A percentile compares a stretch with the other conserved stretches of the same genome.
Evolutionary conservation across 495 filamentous ascomycete genomes (phyloP).

Genomic region (Trichoderma asperelloides): DNA sequence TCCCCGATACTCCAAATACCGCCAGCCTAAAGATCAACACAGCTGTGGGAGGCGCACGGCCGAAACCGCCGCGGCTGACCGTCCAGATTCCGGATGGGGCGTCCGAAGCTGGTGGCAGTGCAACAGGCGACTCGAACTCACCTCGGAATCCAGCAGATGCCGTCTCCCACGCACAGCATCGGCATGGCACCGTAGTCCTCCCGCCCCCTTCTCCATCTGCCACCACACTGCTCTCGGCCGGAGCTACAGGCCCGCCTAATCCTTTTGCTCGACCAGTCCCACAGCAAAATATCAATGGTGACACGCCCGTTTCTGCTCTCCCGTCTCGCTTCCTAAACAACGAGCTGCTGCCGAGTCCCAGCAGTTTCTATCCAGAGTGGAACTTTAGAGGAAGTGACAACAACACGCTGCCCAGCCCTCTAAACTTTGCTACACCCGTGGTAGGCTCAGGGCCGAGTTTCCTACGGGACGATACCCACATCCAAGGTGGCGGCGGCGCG

Average conservation of each 20-base stretch:
- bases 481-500: neutral
- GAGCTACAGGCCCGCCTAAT: conserved; percentile 87
- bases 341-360: conserved; percentile 77
- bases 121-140: conserved; percentile 61
- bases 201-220: conserved; percentile 87
- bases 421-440: conserved; percentile 86
- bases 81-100: conserved; percentile 91
- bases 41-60: conserved; percentile 54
- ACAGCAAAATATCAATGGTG: conserved; percentile 63
- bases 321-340: conserved; percentile 84
- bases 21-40: conserved; percentile 49
- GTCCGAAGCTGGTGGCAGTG: conserved; percentile 72
- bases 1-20: conserved; percentile 55
- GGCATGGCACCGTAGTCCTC: conserved; percentile 60
- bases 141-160: conserved; percentile 58
- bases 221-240: conserved; percentile 75
- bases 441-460: conserved; percentile 62
- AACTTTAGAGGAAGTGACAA: conserved; percentile 55
- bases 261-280: conserved; percentile 83
- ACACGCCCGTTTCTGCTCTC: conserved; percentile 95
- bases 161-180: conserved; percentile 27
- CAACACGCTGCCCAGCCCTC: conserved; percentile 80
- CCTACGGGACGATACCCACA: conserved; percentile 39
- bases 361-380: conserved; percentile 90
- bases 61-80: conserved; percentile 54